These are phyloP conservation scores for Calonectria pseudoturangicola DNA, from an alignment of 2,329 filamentous ascomycete genomes.

Conservation along the genomic window DNA sequence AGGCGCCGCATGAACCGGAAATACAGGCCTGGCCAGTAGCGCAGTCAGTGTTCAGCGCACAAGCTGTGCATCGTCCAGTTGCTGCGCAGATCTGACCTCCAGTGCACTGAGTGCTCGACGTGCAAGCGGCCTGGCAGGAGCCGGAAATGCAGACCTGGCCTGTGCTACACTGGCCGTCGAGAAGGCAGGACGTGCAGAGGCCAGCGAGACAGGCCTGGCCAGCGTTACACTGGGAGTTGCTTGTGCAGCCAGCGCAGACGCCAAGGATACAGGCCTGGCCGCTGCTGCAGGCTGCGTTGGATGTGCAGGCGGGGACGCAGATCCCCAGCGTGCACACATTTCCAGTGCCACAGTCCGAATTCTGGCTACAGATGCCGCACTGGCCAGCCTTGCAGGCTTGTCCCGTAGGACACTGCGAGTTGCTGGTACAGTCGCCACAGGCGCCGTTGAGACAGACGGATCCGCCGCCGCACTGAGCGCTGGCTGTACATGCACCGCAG, in stretches of 20 bases:
- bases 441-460: conserved; percentile 29
- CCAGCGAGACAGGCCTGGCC: conserved; percentile 30
- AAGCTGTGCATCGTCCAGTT: conserved; percentile 34
- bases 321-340: conserved; percentile 37
- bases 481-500: conserved; percentile 26
- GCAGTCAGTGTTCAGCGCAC: conserved; percentile 32
- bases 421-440: conserved; percentile 36
- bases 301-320: conserved; percentile 33
- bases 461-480: conserved; percentile 23
- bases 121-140: conserved; percentile 34
- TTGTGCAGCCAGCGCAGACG: conserved; percentile 23
- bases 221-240: conserved; percentile 29
- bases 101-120: conserved; percentile 19
- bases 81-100: conserved; percentile 28
- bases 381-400: conserved; percentile 34
- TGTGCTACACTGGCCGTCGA: conserved; percentile 30
- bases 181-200: conserved; percentile 26
- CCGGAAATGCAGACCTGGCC: conserved; percentile 40
- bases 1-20: conserved; percentile 24
- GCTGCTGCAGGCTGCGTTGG: conserved; percentile 26
- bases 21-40: conserved; percentile 28
- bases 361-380: conserved; percentile 22
- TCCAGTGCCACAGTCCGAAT: conserved; percentile 32
- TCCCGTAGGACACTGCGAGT: conserved; percentile 20
- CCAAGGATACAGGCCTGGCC: conserved; percentile 41